Base-by-base conservation (phyloP, 2,329 filamentous ascomycete genomes). In the Calonectria pseudoturangicola region DNA sequence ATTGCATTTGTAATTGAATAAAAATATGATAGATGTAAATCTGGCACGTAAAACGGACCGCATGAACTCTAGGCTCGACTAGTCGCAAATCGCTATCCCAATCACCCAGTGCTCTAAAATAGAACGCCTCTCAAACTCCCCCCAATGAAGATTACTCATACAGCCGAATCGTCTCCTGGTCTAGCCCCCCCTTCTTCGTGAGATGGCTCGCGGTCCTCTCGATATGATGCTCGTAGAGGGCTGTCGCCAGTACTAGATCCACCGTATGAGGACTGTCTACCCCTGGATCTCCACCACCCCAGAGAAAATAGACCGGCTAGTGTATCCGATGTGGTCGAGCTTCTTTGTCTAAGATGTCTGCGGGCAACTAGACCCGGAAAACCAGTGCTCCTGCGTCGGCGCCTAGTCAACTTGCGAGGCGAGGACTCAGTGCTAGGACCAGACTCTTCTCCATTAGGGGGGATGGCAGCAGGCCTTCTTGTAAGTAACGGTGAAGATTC, bases 361-460 rank as follows among this genome's bases (percentile, higher is more conserved):
- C 90, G 85, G 7, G 91, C 90, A 6, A 87, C 89, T 68, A 92
- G 91, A 0, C 91, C 90, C 0, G 90, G 90, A 73, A 93, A 92
- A 0, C 91, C 91, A 0, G 89, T 92, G 18, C 90, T 92, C 77
- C 88, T 90, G 75, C 91, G 84, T 51, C 91, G 83, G 36, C 88
- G 84, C 16, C 88, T 86, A 15, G 76, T 74, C 79, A 84, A 77
- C 79, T 74, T 81, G 74, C 77, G 81, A 54, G 80, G 77, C 4
- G 78, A 76, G 5, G 79, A 75, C n/a, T 84, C 82, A 39, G 76
- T 79, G 71, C 81, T 82, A 8, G 79, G 76, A 4, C 79, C 78
- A 2, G 80, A 74, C 28, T 84, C 82, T 25, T 76, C 81, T 4
- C 71, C 71, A 9, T 78, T 73, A 25, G 77, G 76, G 2, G 74